A percentile compares a stretch with the other conserved stretches of the same genome.
Evolutionary conservation across 345 rosid species (phyloP).

Genomic region (Salix caprea): DNA sequence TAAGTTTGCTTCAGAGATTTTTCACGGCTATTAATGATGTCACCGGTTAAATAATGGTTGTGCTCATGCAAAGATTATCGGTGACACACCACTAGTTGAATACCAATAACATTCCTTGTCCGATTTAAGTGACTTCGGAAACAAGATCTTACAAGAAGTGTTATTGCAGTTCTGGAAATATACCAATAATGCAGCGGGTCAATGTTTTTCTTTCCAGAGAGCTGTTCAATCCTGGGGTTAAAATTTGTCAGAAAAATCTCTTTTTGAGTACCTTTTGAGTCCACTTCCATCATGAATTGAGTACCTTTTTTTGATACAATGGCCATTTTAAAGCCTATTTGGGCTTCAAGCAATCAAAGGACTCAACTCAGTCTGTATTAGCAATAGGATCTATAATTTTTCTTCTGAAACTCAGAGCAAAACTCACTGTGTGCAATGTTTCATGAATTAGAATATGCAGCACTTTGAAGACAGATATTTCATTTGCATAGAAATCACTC

Average conservation of each 20-base stretch:
- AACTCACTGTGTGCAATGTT: too few species aligned
- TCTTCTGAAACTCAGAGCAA: too few species aligned
- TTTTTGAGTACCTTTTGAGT: too few species aligned
- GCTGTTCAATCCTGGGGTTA: background rate
- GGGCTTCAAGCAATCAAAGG: background rate
- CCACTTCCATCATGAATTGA: background rate
- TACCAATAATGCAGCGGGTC: background rate
- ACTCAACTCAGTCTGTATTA: background rate
- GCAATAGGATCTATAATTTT: too few species aligned
- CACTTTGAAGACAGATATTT: too few species aligned
- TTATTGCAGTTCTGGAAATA: background rate
- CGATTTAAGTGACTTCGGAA: background rate
- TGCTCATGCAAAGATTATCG: conserved; percentile 10
- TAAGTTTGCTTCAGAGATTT: conserved; percentile 41
- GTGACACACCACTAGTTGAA: too few species aligned
- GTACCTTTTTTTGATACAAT: background rate
- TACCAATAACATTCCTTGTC: too few species aligned
- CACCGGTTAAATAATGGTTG: conserved; percentile 29
- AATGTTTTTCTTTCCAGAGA: background rate
- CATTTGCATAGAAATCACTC: too few species aligned
- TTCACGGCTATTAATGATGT: conserved; percentile 29
- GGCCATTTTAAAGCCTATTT: background rate
- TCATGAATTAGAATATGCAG: too few species aligned
- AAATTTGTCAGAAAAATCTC: background rate
- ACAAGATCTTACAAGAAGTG: background rate